These are phyloP conservation scores for Spencermartinsiella ligniputridi DNA, from an alignment of 1,139 yeast genomes.

Conservation along the genomic window DNA sequence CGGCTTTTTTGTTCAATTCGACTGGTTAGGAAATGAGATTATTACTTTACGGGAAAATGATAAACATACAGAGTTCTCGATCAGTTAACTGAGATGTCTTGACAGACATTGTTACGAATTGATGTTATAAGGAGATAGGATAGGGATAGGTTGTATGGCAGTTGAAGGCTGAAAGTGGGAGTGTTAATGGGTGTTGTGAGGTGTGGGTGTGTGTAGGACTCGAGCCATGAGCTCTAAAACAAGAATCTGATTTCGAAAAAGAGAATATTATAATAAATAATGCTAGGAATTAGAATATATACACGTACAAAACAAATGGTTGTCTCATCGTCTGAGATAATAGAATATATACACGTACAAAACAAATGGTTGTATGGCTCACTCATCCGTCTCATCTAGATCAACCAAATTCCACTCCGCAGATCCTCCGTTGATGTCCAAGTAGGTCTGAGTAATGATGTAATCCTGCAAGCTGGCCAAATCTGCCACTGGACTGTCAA, in stretches of 20 bases:
- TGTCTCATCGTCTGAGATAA: too few species aligned
- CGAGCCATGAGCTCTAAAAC: too few species aligned
- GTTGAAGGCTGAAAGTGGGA: too few species aligned
- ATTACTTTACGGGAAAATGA: too few species aligned
- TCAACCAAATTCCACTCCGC: conserved; percentile 37
- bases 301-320: background rate
- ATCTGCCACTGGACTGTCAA: background rate
- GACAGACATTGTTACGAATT: conserved; percentile 15
- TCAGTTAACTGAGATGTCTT: conserved; percentile 22
- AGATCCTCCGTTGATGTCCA: conserved; percentile 33
- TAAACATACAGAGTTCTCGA: conserved; percentile 24
- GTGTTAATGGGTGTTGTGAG: background rate
- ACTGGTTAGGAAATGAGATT: conserved; percentile 26
- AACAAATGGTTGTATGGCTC: background rate
- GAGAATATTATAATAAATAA: background rate
- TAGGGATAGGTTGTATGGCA: too few species aligned
- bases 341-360: background rate
- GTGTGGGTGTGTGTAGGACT: background rate
- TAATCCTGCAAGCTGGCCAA: conserved; percentile 25
- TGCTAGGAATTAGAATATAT: background rate
- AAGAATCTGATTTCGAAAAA: background rate
- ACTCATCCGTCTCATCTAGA: conserved; percentile 13
- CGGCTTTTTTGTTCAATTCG: conserved; percentile 88
- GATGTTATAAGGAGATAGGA: too few species aligned
- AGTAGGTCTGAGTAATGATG: conserved; percentile 30